These are phyloP conservation scores for Pichia occidentalis DNA, from an alignment of 805 yeast species.

Conservation along the genomic window DNA sequence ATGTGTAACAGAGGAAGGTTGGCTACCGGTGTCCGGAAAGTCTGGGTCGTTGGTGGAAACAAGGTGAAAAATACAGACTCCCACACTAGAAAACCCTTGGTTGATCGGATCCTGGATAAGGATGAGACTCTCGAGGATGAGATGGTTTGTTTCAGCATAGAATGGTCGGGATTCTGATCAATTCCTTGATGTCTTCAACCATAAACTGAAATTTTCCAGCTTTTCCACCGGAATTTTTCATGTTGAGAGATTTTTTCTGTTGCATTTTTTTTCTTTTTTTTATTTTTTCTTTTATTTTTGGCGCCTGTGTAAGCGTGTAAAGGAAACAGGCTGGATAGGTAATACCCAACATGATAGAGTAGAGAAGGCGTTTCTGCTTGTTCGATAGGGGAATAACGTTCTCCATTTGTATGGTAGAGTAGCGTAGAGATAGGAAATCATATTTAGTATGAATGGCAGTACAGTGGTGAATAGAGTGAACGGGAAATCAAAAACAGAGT, in stretches of 20 bases:
- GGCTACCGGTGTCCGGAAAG: constrained; percentile 88
- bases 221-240: too few species aligned
- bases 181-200: too few species aligned
- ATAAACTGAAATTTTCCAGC: too few species aligned
- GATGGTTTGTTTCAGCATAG: constrained; percentile 59
- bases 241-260: not conserved
- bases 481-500: constrained; percentile 2
- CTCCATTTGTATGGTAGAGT: too few species aligned
- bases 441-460: too few species aligned
- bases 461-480: not conserved
- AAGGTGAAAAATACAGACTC: constrained; percentile 1
- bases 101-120: not conserved
- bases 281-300: not conserved
- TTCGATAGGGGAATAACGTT: too few species aligned
- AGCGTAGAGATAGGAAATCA: too few species aligned
- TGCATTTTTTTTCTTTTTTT: not conserved
- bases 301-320: not conserved
- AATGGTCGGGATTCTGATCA: constrained; percentile 98
- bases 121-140: constrained; percentile 19
- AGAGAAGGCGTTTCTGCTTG: too few species aligned
- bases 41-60: constrained; percentile 55
- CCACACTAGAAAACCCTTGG: too few species aligned
- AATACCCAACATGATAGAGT: too few species aligned
- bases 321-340: too few species aligned
- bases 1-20: constrained; percentile 82